Base-by-base conservation (phyloP, 2,329 filamentous ascomycete species). In the Aschersonia sp. region DNA sequence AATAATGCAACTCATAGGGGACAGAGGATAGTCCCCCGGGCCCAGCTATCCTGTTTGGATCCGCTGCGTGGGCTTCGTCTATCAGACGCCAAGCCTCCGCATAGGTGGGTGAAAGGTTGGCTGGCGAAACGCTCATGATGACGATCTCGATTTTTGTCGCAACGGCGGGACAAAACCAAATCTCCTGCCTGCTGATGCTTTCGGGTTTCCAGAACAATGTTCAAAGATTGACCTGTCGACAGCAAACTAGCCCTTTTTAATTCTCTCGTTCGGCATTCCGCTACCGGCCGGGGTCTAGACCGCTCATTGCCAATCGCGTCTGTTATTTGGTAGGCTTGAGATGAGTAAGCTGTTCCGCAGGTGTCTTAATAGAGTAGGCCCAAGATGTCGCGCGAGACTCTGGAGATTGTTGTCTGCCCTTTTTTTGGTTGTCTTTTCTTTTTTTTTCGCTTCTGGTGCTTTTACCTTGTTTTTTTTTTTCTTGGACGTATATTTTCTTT, bases 1-100 rank as follows among this genome's bases (percentile, higher is more conserved):
- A 85, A 61, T 94, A 94, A 67, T 87, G 80, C 1, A 90, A 78
- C 65, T 94, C 87, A 64, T 87, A 88, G 1, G 86, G 83, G 1
- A 80, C 56, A 5, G 61, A 56, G 46, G 62, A 59, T 50, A 61
- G 65, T 47, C 70, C 64, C 48, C 67, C 58, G 31, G 68, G 60
- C 12, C 66, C 69, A 45, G 70, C 62, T 50, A 70, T 52, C 41
- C 51, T 57, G 39, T 60, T 64, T 9, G 63, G 58, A 48, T 68
- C 65, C 41, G 62, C 46, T 41, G 59, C 56, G 51, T 68, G 66
- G 42, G 83, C 86, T 47, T 75, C 73, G 66, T 92, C 86, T 58
- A 94, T 89, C 54, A 79, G 72, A 39, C 70, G 61, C 41, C 88
- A 68, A 30, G 83, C 84, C 47, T 63, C 62, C 41, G 60, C 60